Conservation (phyloP, 2,329 filamentous ascomycete species). For the Immersiporthe knoxdaviesiana region DNA sequence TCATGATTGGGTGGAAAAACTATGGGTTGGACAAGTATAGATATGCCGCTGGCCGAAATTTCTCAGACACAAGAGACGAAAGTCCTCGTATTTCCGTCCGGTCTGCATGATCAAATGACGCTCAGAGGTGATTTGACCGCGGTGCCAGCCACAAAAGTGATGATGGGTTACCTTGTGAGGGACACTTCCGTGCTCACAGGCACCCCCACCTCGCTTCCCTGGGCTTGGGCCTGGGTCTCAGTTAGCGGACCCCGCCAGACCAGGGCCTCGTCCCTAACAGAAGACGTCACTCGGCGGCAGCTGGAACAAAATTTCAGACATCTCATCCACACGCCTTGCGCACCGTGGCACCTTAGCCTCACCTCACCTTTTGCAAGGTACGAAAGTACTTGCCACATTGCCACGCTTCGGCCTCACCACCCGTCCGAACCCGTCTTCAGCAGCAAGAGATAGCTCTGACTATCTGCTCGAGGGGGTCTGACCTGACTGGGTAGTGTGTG, state of each 20-base stretch:
- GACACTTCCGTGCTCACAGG: neutral
- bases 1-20: neutral
- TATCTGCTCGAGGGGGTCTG: neutral
- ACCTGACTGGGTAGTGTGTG: neutral
- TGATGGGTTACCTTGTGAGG: neutral
- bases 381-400: neutral
- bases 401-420: neutral
- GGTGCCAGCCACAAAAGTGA: neutral
- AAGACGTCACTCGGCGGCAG: constrained; percentile 13
- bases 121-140: neutral
- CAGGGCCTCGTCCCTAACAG: neutral
- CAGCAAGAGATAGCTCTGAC: neutral
- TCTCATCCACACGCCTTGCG: no score
- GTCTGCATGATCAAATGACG: neutral
- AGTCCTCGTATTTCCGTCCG: neutral
- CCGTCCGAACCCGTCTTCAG: neutral
- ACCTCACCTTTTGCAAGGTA: neutral
- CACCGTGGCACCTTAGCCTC: constrained; percentile 3
- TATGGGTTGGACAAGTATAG: neutral
- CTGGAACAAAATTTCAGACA: constrained; percentile 11
- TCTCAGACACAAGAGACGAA: neutral
- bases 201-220: neutral
- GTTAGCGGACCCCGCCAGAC: neutral
- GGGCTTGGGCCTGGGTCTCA: neutral
- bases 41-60: neutral